Conservation (phyloP, 2,329 filamentous ascomycete genomes). For the Fusarium temperatum region DNA sequence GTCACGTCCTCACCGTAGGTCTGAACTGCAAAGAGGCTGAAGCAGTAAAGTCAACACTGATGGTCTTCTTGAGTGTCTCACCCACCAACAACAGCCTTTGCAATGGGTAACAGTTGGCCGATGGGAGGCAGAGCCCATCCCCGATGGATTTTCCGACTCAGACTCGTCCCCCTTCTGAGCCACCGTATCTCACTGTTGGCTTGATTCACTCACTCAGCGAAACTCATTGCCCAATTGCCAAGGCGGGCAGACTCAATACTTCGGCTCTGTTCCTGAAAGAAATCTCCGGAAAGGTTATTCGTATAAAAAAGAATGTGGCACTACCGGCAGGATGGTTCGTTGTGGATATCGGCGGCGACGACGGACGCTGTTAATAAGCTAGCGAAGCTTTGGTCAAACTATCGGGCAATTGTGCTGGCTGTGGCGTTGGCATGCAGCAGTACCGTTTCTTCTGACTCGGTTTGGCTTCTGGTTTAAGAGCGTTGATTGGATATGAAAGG, state of each 20-base stretch:
- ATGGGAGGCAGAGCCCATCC: neutral
- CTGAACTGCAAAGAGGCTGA: neutral
- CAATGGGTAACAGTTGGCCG: neutral
- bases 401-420: constrained; percentile 16
- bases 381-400: constrained; percentile 28
- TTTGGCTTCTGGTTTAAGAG: neutral
- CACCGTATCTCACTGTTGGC: neutral
- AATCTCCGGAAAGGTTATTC: constrained; percentile 35
- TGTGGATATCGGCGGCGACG: constrained; percentile 29
- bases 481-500: constrained; percentile 16
- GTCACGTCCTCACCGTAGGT: constrained; percentile 20
- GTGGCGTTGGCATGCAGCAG: constrained; percentile 20
- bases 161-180: neutral
- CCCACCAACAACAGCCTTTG: neutral
- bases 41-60: neutral
- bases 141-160: neutral
- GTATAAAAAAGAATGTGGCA: constrained; percentile 23
- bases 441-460: constrained; percentile 13
- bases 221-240: constrained; percentile 4
- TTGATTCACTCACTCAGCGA: neutral
- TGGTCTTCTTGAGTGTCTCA: constrained; percentile 2
- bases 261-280: constrained; percentile 27
- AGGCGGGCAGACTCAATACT: constrained; percentile 13
- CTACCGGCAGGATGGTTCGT: constrained; percentile 38
- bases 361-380: constrained; percentile 20